Conservation (phyloP, 2,329 filamentous ascomycete genomes). For the Aspergillus sp. region DNA sequence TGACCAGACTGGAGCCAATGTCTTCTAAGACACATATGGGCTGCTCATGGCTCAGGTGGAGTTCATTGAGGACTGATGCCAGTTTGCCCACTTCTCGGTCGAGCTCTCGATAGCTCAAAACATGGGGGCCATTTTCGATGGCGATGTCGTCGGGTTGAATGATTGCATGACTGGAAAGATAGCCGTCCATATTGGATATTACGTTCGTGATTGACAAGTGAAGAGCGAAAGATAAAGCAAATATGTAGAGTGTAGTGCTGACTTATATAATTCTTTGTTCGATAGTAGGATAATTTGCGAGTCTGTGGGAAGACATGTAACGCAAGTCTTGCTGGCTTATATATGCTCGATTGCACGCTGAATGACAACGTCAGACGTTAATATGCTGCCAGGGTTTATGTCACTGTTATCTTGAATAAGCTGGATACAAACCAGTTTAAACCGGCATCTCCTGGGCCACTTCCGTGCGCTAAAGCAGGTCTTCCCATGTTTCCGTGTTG, state of each 20-base stretch:
- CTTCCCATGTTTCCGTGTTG: background rate
- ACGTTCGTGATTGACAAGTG: background rate
- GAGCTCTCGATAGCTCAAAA: constrained; percentile 5
- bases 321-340: background rate
- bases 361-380: background rate
- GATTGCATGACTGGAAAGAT: background rate
- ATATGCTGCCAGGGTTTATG: background rate
- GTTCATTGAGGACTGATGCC: background rate
- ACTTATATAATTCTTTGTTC: background rate
- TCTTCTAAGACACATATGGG: constrained; percentile 6
- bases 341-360: background rate
- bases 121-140: background rate
- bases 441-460: background rate
- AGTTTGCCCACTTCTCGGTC: constrained; percentile 1
- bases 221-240: background rate
- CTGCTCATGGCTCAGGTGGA: constrained; percentile 1
- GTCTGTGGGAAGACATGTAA: background rate
- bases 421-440: background rate
- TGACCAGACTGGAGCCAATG: background rate
- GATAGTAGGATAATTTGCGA: background rate
- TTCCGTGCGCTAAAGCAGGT: background rate
- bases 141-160: background rate
- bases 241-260: background rate
- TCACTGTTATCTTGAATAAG: background rate
- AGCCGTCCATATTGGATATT: background rate